Evolutionary conservation across 2,329 filamentous ascomycete species (phyloP), one percentile per base, ranked within the genome.

Genomic region (Myriangium duriaei): DNA sequence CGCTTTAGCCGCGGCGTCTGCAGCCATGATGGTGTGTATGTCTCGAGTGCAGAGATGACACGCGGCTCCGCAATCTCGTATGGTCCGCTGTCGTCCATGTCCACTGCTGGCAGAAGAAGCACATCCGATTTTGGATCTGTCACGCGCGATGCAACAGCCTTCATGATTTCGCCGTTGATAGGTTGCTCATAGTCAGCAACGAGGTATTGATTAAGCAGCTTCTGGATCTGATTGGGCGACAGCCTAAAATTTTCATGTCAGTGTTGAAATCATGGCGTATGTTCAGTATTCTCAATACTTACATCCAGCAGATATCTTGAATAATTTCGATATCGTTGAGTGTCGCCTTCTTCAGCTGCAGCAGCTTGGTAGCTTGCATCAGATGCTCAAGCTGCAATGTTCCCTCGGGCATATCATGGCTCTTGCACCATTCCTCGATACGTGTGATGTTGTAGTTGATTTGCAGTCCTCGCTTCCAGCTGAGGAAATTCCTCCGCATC

Each of bases 241-340:
- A 98, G 74, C 83, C 83, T 91, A 26, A 26, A 26, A n/a, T n/a
- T 26, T n/a, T n/a, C 7, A 26, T 44, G 21, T 26, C 21, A 26
- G 21, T n/a, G n/a, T n/a, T n/a, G n/a, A n/a, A n/a, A n/a, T n/a
- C n/a, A n/a, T n/a, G n/a, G n/a, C n/a, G n/a, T n/a, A n/a, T 11
- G 16, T 21, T 33, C 32, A 19, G n/a, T 26, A 34, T 30, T 4
- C 32, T 17, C 10, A 21, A 26, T 33, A 74, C 83, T 76, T 66
- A 92, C 88, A 96, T 96, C 88, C 88, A 96, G 73, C 91, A 98
- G 52, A 98, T 98, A 59, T 98, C 91, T 67, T 98, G 91, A 54
- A 98, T 98, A 53, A 98, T 98, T 64, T 98, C 91, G 53, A 98
- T 98, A 55, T 98, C 91, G 59, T 96, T 98, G 57, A 98, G 66